Base-by-base conservation (phyloP, 371 early-diverging fungal genomes). In the Fennellomyces sp. region DNA sequence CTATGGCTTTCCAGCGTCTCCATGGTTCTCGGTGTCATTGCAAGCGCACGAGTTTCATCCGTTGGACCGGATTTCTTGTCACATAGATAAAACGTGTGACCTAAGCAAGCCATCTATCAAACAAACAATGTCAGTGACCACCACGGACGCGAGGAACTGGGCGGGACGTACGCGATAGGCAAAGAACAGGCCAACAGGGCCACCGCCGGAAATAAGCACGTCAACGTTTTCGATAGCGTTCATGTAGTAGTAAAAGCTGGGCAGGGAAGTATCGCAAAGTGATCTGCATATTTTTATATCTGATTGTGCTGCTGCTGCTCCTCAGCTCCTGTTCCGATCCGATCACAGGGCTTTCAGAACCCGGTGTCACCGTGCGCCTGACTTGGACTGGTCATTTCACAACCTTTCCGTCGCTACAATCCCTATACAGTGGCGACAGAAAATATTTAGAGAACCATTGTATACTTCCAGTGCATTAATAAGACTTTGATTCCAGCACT, bases 121-220 rank as follows among this genome's bases (percentile, higher is more conserved):
- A 19, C 23, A 11, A 48, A 48, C 23, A 19, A 48, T 10, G 15
- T 13, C 48, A n/a, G 15, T 13, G 19, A 26, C 15, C 1, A 4
- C 11, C 27, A 28, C 13, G 5, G 15, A 28, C 25, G 12, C 8
- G 19, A n/a, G 11, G 6, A 39, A n/a, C 17, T 4, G 25, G 35
- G 5, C 28, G 2, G 7, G 1, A 33, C 25, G 23, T 42, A 56
- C 56, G 17, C 49, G 38, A 29, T 75, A 75, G 5, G 73, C 65
- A 56, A 75, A 63, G 19, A 61, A 78, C 0, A 70, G 63, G 10
- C 79, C 79, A 15, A 69, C 68, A 10, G 79, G 79, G 5, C 79
- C 79, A 38, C 73, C 75, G 31, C 79, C 79, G 61, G 65, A 66
- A 17, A 78, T 66, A 42, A 78, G 28, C 17, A 75, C 58, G 41